Conservation (phyloP, 1,284 basidiomycete species). For the Pseudozyma tsukubaensis region DNA sequence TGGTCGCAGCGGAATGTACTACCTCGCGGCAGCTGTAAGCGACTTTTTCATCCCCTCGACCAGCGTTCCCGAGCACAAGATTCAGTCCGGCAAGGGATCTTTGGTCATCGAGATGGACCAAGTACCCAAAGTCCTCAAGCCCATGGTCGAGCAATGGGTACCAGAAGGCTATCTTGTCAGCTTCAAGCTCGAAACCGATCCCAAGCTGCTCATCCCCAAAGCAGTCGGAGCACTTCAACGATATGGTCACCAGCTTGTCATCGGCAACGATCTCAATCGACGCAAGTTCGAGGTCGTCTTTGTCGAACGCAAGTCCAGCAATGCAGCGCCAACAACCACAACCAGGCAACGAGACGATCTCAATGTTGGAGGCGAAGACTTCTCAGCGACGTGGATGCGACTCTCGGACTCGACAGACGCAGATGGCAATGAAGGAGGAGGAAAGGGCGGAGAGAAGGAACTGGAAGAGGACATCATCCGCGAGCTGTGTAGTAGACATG, state of each 20-base stretch:
- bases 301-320: slow-evolving; percentile 71
- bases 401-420: slow-evolving; percentile 69
- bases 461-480: slow-evolving; percentile 91
- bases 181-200: slow-evolving; percentile 98
- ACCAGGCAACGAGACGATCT: slow-evolving; percentile 1
- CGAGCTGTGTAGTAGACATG: slow-evolving; percentile 81
- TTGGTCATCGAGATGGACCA: slow-evolving; percentile 97
- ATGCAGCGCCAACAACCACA: background rate
- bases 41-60: slow-evolving; percentile 96
- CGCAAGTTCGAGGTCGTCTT: slow-evolving; percentile 93
- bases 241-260: slow-evolving; percentile 96
- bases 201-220: slow-evolving; percentile 85
- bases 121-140: slow-evolving; percentile 93
- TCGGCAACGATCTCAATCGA: slow-evolving; percentile 90
- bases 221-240: slow-evolving; percentile 85
- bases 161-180: slow-evolving; percentile 91
- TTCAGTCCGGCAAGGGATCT: slow-evolving; percentile 89
- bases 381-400: slow-evolving; percentile 79
- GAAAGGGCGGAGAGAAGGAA: slow-evolving; percentile 71
- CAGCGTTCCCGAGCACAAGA: slow-evolving; percentile 95
- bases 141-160: slow-evolving; percentile 93
- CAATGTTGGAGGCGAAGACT: slow-evolving; percentile 64
- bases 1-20: slow-evolving; percentile 85
- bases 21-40: slow-evolving; percentile 95
- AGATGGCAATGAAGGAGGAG: slow-evolving; percentile 27